phyloP scores from a whole-genome alignment of 805 yeast genomes.

The Pichia rugopelliculosa region DNA sequence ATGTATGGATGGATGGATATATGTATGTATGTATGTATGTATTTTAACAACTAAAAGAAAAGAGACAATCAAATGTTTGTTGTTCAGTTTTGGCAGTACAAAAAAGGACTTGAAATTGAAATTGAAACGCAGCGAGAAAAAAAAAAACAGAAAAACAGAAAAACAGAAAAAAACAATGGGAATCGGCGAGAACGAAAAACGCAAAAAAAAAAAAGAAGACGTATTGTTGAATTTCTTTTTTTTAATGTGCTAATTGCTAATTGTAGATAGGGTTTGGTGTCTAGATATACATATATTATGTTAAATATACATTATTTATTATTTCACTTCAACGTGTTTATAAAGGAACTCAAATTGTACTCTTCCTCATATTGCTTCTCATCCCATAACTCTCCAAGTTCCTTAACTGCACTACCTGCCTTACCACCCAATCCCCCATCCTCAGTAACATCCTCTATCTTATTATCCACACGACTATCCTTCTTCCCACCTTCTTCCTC shows the following conservation, averaged over 20 bases:
- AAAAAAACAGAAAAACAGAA: too few species aligned
- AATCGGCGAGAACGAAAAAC: background rate
- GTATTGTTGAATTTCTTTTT: too few species aligned
- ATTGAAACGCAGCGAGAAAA: background rate
- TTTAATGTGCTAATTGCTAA: background rate
- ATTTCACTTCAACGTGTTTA: slow-evolving; percentile 52
- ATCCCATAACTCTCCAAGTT: slow-evolving; percentile 92
- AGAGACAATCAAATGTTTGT: too few species aligned
- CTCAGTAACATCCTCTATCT: slow-evolving; percentile 30
- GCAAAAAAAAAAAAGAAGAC: too few species aligned
- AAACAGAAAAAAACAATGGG: background rate
- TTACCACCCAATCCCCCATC: slow-evolving; percentile 80
- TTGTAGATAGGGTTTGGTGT: too few species aligned
- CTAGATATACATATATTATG: background rate
- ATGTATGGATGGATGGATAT: too few species aligned
- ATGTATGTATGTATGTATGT: too few species aligned
- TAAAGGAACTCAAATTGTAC: slow-evolving; percentile 87
- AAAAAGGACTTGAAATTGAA: too few species aligned
- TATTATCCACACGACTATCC: slow-evolving; percentile 16
- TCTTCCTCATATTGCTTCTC: slow-evolving; percentile 94
- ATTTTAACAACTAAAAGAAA: too few species aligned
- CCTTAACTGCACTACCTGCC: slow-evolving; percentile 82
- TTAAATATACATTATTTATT: background rate
- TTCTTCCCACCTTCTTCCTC: slow-evolving; percentile 26
- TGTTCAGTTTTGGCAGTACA: too few species aligned